Evolutionary conservation across 768 basidiomycete species (phyloP), one percentile per base, ranked within the genome.

Genomic region (Lanmaoa rubissima): DNA sequence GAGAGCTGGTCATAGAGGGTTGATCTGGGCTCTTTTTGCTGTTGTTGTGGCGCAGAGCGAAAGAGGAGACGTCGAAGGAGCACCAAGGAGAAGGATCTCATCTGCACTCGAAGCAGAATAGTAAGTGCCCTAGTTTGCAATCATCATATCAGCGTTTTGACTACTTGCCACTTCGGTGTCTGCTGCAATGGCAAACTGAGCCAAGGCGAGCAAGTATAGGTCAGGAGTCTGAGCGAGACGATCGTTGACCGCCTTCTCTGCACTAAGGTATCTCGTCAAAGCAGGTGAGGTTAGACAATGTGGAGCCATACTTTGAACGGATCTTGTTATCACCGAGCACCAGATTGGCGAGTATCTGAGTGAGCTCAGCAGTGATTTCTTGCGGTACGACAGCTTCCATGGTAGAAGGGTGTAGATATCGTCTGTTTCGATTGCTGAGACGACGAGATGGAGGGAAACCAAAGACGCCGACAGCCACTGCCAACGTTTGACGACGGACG

Each of bases 321-420:
- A 93, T 89, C 53, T 86, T 83, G 72, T 93, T 93, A 70, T 93
- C 90, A 5, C 89, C 91, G 40, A 90, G 76, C 5, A 92, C 87
- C 19, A 92, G 83, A 72, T 93, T 92, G 12, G 88, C 87, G 41
- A 93, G 82, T 58, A 92, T 90, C 73, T 92, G 90, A 1, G 87
- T 90, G 61, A 92, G 80, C 65, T 92, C 88, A 13, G 77, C 74
- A 8, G 86, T 85, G 44, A 91, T 88, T 69, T 90, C 86, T 54
- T 84, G 79, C 0, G 87, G 70, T 39, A 72, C 72, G 57, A 73
- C 70, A 39, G 72, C 58, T 24, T 72, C 70, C 70, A 72, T 72
- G 66, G 41, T 40, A 2, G 24, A 16, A 41, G 6, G 14, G 34
- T 43, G 14, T 12, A 34, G 55, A 51, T 38, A 38, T 24, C 40